phyloP scores from a whole-genome alignment of 768 basidiomycete genomes.

The Macrolepiota albuminosa region DNA sequence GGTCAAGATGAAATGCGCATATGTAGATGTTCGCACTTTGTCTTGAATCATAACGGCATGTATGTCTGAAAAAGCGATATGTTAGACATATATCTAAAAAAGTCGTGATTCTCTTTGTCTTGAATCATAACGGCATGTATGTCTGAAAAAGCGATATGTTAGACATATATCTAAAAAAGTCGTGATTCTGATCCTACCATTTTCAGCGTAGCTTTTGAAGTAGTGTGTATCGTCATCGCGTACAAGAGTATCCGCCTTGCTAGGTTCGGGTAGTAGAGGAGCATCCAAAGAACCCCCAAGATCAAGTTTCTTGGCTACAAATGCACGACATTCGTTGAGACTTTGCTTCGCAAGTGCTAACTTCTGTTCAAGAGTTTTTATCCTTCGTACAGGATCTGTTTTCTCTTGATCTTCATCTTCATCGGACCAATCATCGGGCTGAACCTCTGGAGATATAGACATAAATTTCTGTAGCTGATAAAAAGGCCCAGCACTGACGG shows the following conservation, averaged over 20 bases:
- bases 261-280: conserved; percentile 28
- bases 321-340: conserved; percentile 53
- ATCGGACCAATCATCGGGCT: conserved; percentile 72
- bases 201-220: conserved; percentile 85
- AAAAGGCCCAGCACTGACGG: conserved; percentile 44
- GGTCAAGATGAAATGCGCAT: conserved; percentile 85
- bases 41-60: conserved; percentile 98
- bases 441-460: conserved; percentile 42
- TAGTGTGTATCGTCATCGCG: conserved; percentile 93
- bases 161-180: neutral
- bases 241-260: conserved; percentile 22
- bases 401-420: conserved; percentile 48
- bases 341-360: conserved; percentile 55
- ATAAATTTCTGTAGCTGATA: neutral
- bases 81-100: neutral
- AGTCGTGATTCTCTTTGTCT: conserved; percentile 50
- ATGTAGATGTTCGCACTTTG: conserved; percentile 88
- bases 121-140: conserved; percentile 97
- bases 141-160: conserved; percentile 40
- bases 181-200: conserved; percentile 47
- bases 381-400: conserved; percentile 36
- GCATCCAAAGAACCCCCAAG: conserved; percentile 39
- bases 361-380: conserved; percentile 57
- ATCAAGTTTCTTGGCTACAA: conserved; percentile 53
- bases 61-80: conserved; percentile 53